phyloP scores from a whole-genome alignment of 345 rosid species.

The Geranium brycei region DNA sequence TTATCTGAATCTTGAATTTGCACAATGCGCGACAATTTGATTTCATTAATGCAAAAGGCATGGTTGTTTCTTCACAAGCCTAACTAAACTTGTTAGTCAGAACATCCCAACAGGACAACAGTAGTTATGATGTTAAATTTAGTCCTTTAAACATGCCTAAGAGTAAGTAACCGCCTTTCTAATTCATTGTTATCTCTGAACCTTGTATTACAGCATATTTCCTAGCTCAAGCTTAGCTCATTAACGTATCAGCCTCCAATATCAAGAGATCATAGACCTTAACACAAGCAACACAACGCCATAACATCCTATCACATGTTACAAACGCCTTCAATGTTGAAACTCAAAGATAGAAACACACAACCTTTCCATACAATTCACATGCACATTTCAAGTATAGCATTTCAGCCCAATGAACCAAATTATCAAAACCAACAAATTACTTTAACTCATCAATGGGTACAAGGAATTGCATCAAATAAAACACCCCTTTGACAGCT shows the following conservation, averaged over 20 bases:
- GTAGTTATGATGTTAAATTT: neutral
- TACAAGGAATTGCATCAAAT: neutral
- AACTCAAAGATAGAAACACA: neutral
- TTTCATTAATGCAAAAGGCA: neutral
- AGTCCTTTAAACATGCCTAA: neutral
- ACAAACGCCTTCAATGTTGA: too few species aligned
- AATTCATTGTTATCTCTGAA: too few species aligned
- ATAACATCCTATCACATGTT: neutral
- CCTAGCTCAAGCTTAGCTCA: too few species aligned
- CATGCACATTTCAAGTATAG: neutral
- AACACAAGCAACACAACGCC: neutral
- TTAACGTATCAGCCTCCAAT: too few species aligned
- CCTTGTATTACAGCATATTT: too few species aligned
- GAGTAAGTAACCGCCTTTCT: neutral
- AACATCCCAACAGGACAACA: neutral
- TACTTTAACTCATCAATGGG: neutral
- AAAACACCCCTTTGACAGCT: neutral
- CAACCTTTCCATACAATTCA: too few species aligned
- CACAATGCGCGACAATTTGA: neutral
- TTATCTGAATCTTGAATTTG: neutral
- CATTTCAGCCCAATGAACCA: neutral
- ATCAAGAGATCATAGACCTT: neutral
- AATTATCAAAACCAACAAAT: neutral
- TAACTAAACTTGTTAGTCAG: too few species aligned
- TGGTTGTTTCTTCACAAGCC: neutral